A percentile compares a stretch with the other conserved stretches of the same genome.
These are phyloP conservation scores for Yarrowia osloensis DNA, from an alignment of 805 yeast species.

Conservation along the genomic window DNA sequence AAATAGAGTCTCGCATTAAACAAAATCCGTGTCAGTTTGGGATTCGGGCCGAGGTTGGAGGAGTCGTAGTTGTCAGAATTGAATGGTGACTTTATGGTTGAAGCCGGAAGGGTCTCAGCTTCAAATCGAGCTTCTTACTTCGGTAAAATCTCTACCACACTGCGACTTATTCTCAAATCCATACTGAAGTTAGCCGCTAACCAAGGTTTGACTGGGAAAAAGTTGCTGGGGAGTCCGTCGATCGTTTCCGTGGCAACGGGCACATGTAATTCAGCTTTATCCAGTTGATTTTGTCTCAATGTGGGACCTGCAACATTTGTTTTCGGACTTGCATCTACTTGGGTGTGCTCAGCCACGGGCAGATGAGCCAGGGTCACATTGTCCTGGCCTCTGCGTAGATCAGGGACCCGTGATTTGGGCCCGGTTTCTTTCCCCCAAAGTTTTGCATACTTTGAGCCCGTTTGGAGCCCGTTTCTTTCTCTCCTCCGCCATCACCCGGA, in stretches of 20 bases:
- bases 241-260: constrained; percentile 15
- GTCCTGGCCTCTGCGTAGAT: background rate
- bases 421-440: background rate
- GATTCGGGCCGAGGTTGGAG: background rate
- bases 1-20: background rate
- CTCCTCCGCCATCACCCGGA: background rate
- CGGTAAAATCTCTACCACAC: too few relatives aligned
- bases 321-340: background rate
- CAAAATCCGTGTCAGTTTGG: background rate
- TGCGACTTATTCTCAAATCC: too few relatives aligned
- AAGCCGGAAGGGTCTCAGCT: too few relatives aligned
- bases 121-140: too few relatives aligned
- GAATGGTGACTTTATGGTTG: too few relatives aligned
- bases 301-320: background rate
- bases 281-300: background rate
- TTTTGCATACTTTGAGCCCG: background rate
- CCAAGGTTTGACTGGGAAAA: background rate
- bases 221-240: constrained; percentile 2
- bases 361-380: background rate
- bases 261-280: background rate
- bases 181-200: background rate
- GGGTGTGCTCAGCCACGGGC: background rate
- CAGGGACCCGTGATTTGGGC: constrained; percentile 11
- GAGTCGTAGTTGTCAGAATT: too few relatives aligned
- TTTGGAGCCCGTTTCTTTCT: background rate